Conservation (phyloP, 1,284 basidiomycete genomes). For the Cryptococcus sp. region DNA sequence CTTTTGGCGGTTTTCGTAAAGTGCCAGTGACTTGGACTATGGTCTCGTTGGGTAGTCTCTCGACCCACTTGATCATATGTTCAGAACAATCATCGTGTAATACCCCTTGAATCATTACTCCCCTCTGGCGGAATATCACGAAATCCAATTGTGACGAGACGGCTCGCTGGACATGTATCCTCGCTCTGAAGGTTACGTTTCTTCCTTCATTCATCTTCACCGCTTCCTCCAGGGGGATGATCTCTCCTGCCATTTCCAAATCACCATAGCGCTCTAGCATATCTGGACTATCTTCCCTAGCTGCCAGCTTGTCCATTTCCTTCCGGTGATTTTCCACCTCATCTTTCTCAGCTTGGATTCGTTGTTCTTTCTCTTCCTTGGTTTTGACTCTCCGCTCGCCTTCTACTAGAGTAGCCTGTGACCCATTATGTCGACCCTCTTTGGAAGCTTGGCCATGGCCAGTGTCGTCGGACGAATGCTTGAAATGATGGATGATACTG, state of each 20-base stretch:
- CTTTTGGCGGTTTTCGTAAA: conserved; percentile 48
- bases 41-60: conserved; percentile 49
- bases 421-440: no score
- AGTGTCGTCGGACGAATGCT: no score
- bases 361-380: conserved; percentile 13
- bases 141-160: conserved; percentile 51
- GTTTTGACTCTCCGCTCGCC: no score
- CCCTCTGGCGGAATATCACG: conserved; percentile 51
- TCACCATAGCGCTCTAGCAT: conserved; percentile 16
- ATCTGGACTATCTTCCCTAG: conserved; percentile 5
- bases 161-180: conserved; percentile 25
- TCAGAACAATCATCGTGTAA: conserved; percentile 25
- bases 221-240: conserved; percentile 16
- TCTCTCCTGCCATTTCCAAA: conserved; percentile 11
- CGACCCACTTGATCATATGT: conserved; percentile 54
- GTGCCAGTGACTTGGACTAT: conserved; percentile 52
- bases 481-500: no score
- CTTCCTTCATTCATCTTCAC: conserved; percentile 14
- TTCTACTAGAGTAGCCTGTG: no score
- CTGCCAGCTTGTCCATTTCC: conserved; percentile 10
- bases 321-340: conserved; percentile 6
- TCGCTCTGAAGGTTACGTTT: conserved; percentile 25
- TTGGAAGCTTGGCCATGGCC: no score
- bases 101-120: conserved; percentile 52
- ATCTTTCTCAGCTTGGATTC: conserved; percentile 7